Conservation (phyloP, 2,329 filamentous ascomycete species). For the Fusarium sp. region DNA sequence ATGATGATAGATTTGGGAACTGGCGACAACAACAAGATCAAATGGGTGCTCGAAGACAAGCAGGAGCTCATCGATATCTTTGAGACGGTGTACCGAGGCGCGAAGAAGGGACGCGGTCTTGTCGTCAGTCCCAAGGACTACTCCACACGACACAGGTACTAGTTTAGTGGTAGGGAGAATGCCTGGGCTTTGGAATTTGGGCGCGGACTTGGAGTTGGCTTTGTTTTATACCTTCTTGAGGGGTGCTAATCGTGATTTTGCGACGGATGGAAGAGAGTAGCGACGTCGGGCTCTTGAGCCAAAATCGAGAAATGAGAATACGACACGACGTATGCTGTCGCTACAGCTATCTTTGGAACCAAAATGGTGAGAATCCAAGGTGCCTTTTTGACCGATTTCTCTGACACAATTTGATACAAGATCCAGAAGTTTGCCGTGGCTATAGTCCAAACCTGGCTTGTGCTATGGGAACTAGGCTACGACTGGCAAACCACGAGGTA, state of each 20-base stretch:
- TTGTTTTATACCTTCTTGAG: conserved; percentile 4
- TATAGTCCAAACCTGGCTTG: neutral
- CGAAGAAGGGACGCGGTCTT: conserved; percentile 96
- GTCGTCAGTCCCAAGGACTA: conserved; percentile 92
- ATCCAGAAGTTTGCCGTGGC: conserved; percentile 28
- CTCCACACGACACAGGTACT: conserved; percentile 48
- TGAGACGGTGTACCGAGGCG: conserved; percentile 97
- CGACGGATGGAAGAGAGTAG: conserved; percentile 16
- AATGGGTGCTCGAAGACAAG: conserved; percentile 95
- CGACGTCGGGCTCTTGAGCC: conserved; percentile 18
- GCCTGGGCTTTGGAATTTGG: conserved; percentile 4
- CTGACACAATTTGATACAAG: conserved; percentile 41
- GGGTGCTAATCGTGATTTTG: conserved; percentile 35
- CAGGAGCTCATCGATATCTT: conserved; percentile 99
- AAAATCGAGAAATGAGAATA: conserved; percentile 37
- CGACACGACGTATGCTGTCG: conserved; percentile 17
- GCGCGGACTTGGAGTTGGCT: conserved; percentile 21
- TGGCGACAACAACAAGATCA: conserved; percentile 98
- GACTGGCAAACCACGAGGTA: conserved; percentile 18
- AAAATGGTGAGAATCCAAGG: conserved; percentile 45
- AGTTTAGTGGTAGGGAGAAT: conserved; percentile 3
- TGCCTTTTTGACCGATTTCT: conserved; percentile 32
- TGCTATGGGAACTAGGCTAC: conserved; percentile 1
- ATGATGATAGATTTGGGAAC: conserved; percentile 99
- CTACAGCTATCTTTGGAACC: conserved; percentile 9